phyloP scores from a whole-genome alignment of 768 basidiomycete genomes.

The Russula compacta region DNA sequence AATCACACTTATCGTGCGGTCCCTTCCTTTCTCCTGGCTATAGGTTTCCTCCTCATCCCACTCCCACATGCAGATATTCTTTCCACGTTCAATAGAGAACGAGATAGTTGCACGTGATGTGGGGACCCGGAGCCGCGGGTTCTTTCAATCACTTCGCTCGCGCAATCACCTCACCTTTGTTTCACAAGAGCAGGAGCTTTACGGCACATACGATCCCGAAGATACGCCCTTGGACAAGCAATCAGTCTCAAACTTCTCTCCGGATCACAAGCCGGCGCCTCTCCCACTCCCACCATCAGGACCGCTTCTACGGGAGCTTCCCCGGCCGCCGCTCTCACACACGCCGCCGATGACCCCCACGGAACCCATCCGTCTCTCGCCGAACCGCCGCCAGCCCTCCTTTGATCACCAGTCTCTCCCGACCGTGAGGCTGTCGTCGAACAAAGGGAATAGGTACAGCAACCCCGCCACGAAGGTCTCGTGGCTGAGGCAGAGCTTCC shows the following conservation, averaged over 20 bases:
- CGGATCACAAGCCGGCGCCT: not conserved
- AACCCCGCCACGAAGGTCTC: constrained; percentile 2
- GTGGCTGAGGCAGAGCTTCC: not conserved
- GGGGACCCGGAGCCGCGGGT: not conserved
- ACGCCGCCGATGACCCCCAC: not conserved
- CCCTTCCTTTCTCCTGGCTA: not conserved
- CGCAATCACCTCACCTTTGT: constrained; percentile 8
- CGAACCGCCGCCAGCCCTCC: constrained; percentile 14
- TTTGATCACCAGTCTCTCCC: not conserved
- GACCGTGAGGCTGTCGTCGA: not conserved
- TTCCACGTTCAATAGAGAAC: constrained; percentile 19
- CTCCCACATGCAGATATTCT: constrained; percentile 14
- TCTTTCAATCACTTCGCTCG: constrained; percentile 5
- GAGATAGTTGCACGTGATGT: constrained; percentile 13
- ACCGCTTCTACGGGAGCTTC: not conserved
- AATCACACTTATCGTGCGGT: constrained; percentile 17
- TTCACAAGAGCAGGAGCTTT: constrained; percentile 19
- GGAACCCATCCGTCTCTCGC: constrained; percentile 6
- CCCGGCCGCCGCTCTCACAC: not conserved
- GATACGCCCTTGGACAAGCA: not conserved
- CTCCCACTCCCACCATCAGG: not conserved
- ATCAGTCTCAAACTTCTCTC: not conserved
- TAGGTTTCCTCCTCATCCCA: not conserved
- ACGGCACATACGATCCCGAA: constrained; percentile 15
- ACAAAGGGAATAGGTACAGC: not conserved